Conservation (phyloP, 73 alveolate species). For the Stentor roeselii region DNA sequence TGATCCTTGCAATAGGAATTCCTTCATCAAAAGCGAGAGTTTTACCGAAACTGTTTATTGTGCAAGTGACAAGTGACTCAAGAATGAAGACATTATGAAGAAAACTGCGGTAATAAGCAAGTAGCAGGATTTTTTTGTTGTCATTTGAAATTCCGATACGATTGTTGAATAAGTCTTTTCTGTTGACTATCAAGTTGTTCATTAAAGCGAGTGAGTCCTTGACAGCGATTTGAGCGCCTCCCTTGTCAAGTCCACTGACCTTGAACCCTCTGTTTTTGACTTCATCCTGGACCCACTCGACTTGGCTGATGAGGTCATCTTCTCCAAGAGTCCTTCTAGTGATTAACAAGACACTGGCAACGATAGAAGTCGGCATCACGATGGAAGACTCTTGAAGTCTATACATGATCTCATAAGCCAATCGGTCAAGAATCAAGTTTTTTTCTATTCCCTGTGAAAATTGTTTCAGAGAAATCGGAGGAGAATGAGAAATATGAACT, state of each 20-base stretch:
- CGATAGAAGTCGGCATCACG: conserved; percentile 75
- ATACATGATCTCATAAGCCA: conserved; percentile 40
- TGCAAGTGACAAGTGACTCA: conserved; percentile 66
- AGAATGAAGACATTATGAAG: conserved; percentile 52
- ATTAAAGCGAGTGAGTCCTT: conserved; percentile 44
- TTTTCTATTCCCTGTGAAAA: conserved; percentile 26
- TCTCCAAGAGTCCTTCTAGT: conserved; percentile 81
- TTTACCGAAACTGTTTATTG: conserved; percentile 74
- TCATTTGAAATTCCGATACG: conserved; percentile 62
- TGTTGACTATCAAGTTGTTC: conserved; percentile 36
- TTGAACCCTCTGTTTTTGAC: conserved; percentile 62
- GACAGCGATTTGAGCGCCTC: conserved; percentile 43
- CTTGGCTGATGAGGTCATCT: conserved; percentile 65
- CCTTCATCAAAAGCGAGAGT: conserved; percentile 60
- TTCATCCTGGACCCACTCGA: conserved; percentile 63
- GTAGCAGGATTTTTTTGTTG: conserved; percentile 75
- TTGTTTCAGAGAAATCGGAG: conserved; percentile 57
- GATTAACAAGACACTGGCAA: conserved; percentile 68
- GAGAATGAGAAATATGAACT: conserved; percentile 62
- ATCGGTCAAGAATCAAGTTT: conserved; percentile 20
- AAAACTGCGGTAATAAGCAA: conserved; percentile 76
- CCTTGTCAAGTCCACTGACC: conserved; percentile 34
- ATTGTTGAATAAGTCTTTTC: conserved; percentile 76
- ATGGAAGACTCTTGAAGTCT: conserved; percentile 35
- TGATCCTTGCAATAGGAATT: conserved; percentile 53